Evolutionary conservation across 192 early-diverging fungal genomes (phyloP), one percentile per base, ranked within the genome.

Genomic region (Neocallimastix lanati): DNA sequence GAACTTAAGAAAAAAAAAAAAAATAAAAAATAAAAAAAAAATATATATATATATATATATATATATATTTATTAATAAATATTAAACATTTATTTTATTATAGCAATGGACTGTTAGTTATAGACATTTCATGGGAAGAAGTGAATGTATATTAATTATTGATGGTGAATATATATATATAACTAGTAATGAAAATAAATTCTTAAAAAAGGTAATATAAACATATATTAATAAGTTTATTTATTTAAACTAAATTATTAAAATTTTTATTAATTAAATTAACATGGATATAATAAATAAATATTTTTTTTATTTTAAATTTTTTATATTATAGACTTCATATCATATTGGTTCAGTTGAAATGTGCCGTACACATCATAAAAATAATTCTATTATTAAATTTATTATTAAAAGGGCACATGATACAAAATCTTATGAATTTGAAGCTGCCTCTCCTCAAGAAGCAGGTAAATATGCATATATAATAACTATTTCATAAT

Each of bases 151-250:
- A 28, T 87, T 99, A n/a, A 95, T 94, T 0, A 94, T 99, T 80
- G 96, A 98, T 84, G 97, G 96, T 14, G 95, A 96, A 76, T 93
- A 95, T 77, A 91, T 99, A 29, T 92, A 96, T 78, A 86, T 99
- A 40, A 93, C 94, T 90, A 92, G 93, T 1, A 86, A 93, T 4
- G 95, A 96, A 77, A 88, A 89, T 28, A 91, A 88, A 80, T 87
- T 90, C 30, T 86, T 94, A 79, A 77, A 28, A 80, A 29, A 79
- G 13, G 83, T 81, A 36, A 58, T 50, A 28, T 82, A 30, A 28
- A 84, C 77, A 28, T 33, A 81, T 76, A 81, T 82, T 80, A 28
- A 81, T 79, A 33, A 28, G 28, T n/a, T n/a, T n/a, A n/a, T n/a
- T n/a, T n/a, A n/a, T n/a, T n/a, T n/a, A n/a, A n/a, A n/a, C n/a